Base-by-base conservation (phyloP, 495 filamentous ascomycete species). In the Aspergillus diversus region DNA sequence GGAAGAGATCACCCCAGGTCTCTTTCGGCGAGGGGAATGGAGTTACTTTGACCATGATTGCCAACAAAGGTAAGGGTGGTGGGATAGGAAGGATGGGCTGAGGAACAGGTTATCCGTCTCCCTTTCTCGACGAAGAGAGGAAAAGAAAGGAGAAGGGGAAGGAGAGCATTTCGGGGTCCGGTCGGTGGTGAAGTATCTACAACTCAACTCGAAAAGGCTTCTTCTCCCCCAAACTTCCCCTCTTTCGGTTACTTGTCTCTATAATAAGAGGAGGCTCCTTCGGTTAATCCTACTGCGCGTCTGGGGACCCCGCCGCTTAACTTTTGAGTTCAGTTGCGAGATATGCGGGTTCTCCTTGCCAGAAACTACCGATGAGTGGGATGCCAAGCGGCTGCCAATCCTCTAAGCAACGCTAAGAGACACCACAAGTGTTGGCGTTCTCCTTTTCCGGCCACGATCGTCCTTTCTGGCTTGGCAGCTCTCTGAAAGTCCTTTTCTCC, bases 1-100 rank as follows among this genome's bases (percentile, higher is more conserved):
- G 80, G 72, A 90, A 90, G 35, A 91, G 80, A 68, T 91, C 87
- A 16, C 67, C 63, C 66, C 77, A 84, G 34, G 81, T 73, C 65
- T 91, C 87, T 51, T 78, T 81, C 2, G 86, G 84, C 1, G 84
- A 84, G 1, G 87, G 74, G n/a, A 85, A 49, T 8, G 12, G 46
- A 8, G 13, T 49, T n/a, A 4, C 8, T 49, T 12, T n/a, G 46
- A 12, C 46, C 46, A 49, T 49, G 46, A 49, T 39, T 49, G 46
- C 16, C 8, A 15, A 49, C 17, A 15, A 49, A 49, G 17, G 17
- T 49, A 49, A 1, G 13, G 7, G 5, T 5, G 3, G 46, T 43
- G 3, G 7, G 9, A 43, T 43, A 4, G 46, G 46, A 4, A 8
- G 16, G 16, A 17, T 49, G 13, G 46, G 5, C 17, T 16, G 46